These are phyloP conservation scores for Atkinsonella texensis DNA, from an alignment of 2,329 filamentous ascomycete species.

Conservation along the genomic window DNA sequence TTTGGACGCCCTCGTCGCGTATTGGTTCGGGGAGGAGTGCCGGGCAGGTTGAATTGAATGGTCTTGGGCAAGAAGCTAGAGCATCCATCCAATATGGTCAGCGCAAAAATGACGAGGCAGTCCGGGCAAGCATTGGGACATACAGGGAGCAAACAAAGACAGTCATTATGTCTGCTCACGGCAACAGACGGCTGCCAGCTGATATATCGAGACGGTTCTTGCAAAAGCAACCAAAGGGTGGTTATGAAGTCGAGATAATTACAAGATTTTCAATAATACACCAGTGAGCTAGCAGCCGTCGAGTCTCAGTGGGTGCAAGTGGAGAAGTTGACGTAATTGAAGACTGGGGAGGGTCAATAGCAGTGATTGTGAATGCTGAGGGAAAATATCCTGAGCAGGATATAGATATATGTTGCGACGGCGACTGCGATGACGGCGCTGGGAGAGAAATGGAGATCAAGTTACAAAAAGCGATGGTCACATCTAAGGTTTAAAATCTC, in stretches of 20 bases:
- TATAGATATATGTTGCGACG: neutral
- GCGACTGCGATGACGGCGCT: neutral
- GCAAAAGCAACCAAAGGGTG: neutral
- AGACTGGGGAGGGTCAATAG: neutral
- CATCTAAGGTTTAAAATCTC: neutral
- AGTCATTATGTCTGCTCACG: slow-evolving; percentile 21
- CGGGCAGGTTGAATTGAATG: slow-evolving; percentile 67
- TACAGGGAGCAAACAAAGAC: slow-evolving; percentile 30
- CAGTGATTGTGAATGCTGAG: neutral
- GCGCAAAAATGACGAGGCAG: neutral
- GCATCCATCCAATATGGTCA: neutral
- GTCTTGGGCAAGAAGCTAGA: slow-evolving; percentile 83
- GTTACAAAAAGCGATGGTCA: neutral
- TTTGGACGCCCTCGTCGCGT: slow-evolving; percentile 18
- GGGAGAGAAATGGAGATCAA: neutral
- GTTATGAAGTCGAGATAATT: neutral
- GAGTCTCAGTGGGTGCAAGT: neutral
- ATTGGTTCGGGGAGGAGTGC: slow-evolving; percentile 31
- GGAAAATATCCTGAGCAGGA: neutral
- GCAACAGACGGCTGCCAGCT: neutral
- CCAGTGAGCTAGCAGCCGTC: neutral
- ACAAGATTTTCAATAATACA: neutral
- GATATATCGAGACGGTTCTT: neutral
- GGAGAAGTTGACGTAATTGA: neutral
- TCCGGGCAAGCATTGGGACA: slow-evolving; percentile 7